A percentile compares a stretch with the other conserved stretches of the same genome.
These are phyloP conservation scores for Paramecium sonneborni DNA, from an alignment of 73 alveolate genomes.

Conservation along the genomic window DNA sequence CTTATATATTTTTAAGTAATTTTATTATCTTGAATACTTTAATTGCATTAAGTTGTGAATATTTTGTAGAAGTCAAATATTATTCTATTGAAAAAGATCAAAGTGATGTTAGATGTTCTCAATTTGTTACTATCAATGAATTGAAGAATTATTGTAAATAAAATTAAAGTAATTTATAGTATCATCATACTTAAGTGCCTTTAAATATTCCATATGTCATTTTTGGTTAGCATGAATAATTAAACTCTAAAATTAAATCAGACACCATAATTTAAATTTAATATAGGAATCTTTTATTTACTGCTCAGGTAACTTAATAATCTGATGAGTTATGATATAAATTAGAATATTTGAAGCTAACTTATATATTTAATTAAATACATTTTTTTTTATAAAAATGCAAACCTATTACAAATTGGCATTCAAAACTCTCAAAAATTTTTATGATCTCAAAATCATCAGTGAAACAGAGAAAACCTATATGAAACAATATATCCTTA, in stretches of 20 bases:
- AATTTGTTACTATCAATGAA: constrained; percentile 25
- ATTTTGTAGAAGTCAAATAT: constrained; percentile 41
- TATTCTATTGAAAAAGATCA: background rate
- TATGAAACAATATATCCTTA: background rate
- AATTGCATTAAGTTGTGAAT: constrained; percentile 54
- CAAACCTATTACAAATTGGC: constrained; percentile 20
- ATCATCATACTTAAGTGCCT: background rate
- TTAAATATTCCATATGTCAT: background rate
- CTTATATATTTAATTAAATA: constrained; percentile 5
- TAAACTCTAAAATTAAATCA: background rate
- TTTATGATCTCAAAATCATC: background rate
- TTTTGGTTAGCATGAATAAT: background rate
- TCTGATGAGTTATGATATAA: constrained; percentile 52
- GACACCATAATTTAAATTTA: background rate
- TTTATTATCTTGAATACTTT: constrained; percentile 33
- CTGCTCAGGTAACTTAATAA: background rate
- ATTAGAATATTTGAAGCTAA: background rate
- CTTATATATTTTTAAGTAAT: constrained; percentile 8
- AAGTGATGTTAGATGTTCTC: background rate
- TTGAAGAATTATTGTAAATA: constrained; percentile 32
- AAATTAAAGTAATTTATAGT: constrained; percentile 7
- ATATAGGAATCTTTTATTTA: background rate
- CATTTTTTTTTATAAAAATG: background rate
- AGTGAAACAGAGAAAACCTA: background rate
- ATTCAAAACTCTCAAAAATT: background rate